Base-by-base conservation (phyloP, 768 basidiomycete genomes). In the Boletellus ananiceps region DNA sequence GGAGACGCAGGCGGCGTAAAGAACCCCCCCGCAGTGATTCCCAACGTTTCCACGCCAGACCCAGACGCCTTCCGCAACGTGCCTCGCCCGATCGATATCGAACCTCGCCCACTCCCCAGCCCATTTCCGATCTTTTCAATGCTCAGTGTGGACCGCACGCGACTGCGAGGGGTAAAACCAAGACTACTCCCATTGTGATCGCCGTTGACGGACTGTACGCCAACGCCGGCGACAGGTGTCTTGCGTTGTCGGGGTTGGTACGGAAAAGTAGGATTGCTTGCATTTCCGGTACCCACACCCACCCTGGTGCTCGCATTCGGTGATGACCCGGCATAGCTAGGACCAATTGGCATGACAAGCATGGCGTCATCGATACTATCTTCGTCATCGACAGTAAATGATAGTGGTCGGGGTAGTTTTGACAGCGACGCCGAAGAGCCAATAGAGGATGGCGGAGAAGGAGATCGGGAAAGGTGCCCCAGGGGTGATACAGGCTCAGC, bases 1-100 rank as follows among this genome's bases (percentile, higher is more conserved):
- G 67, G 60, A 2, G 61, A 54, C 37, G 59, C 47, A 9, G 85
- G 82, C 4, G 86, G 73, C 12, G 75, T 71, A 65, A 92, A 92
- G 63, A 91, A 91, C 0, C 89, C 90, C 18, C 75, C 75, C 31
- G 87, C 89, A 29, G 84, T 88, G 40, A 92, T 74, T 15, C 88
- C 77, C 39, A 85, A 63, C 23, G 88, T 84, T 69, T 87, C 84
- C 49, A 91, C 89, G 27, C 80, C 85, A 18, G 86, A 80, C 14
- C 84, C 89, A 45, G 76, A 74, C 38, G 78, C 68, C 71, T 88
- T 89, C 56, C 68, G 59, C 59, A 71, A 77, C 52, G 80, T 80
- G 16, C 80, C 83, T 33, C 80, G 69, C 46, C 86, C 84, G 48
- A 88, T 65, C 13, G 81, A 71, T 51, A 87, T 83, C n/a, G 83